These are phyloP conservation scores for Sclerotinia sclerotiorum DNA, from an alignment of 2,329 filamentous ascomycete genomes.

Conservation along the genomic window DNA sequence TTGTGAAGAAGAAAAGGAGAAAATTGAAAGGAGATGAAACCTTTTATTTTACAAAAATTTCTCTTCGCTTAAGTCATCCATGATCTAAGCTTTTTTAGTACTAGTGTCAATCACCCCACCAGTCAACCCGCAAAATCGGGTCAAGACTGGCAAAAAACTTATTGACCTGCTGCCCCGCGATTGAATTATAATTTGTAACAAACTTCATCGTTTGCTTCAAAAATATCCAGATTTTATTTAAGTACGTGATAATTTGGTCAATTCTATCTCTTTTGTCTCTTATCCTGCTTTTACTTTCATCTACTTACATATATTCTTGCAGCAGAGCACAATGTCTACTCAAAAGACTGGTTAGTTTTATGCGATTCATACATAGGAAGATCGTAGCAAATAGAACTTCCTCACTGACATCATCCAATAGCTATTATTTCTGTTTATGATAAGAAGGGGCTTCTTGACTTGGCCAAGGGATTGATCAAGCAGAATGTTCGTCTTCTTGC, in stretches of 20 bases:
- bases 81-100: not conserved
- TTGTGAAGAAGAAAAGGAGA: slow-evolving; percentile 24
- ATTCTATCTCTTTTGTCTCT: not conserved
- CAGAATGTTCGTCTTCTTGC: slow-evolving; percentile 90
- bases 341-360: slow-evolving; percentile 33
- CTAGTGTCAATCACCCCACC: slow-evolving; percentile 8
- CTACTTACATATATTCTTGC: not conserved
- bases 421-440: slow-evolving; percentile 98
- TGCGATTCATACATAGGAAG: slow-evolving; percentile 16
- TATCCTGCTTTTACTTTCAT: not conserved
- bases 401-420: slow-evolving; percentile 34
- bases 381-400: not conserved
- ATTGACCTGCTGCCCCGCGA: slow-evolving; percentile 16
- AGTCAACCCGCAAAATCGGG: slow-evolving; percentile 1
- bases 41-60: slow-evolving; percentile 10
- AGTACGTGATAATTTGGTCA: slow-evolving; percentile 4
- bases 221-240: slow-evolving; percentile 2
- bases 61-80: slow-evolving; percentile 15
- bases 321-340: slow-evolving; percentile 22
- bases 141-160: slow-evolving; percentile 13
- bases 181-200: slow-evolving; percentile 17
- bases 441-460: slow-evolving; percentile 92
- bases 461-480: slow-evolving; percentile 86
- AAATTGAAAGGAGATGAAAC: not conserved
- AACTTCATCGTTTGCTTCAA: slow-evolving; percentile 17